Evolutionary conservation across 495 filamentous ascomycete species (phyloP), one percentile per base, ranked within the genome.

Genomic region (Penicillium maclennaniae): DNA sequence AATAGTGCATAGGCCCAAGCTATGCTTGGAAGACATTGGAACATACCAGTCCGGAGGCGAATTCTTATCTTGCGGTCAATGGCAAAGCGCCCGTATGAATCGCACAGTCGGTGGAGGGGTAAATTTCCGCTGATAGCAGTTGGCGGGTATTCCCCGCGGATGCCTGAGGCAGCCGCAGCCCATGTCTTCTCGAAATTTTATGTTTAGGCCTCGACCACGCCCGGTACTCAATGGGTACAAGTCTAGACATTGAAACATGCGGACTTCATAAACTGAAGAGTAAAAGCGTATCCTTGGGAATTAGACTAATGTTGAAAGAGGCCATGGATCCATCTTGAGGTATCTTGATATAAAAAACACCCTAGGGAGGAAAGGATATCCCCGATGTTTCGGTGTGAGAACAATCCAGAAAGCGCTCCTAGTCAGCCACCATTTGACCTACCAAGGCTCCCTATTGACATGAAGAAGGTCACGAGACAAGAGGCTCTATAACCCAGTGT

Each of bases 61-160:
- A 25, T 46, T 47, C 54, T 60, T 49, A 47, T 57, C 42, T 28
- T 27, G 31, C 27, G 31, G 45, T 53, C 50, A 60, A 53, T 60
- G 56, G 49, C 54, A 55, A 45, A 49, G 45, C 40, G 44, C 31
- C 43, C 50, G 44, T 46, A 47, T 41, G 54, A 62, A 60, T 64
- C 62, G 54, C 63, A 66, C 60, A 66, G 60, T 59, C 16, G 16
- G 49, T 59, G 62, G 70, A 71, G 70, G 68, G 70, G 70, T 71
- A 71, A 71, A 69, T 71, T 71, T 71, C 53, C 62, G 57, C 49
- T 44, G 45, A 31, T 42, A 44, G 42, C 42, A 40, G 26, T 45
- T 23, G 23, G 51, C 56, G 53, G 50, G 34, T 34, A 43, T 53
- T 61, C 67, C 67, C 65, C 65, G 57, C 47, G 49, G 47, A 10